Base-by-base conservation (phyloP, 768 basidiomycete genomes). In the Suillus alpinus region DNA sequence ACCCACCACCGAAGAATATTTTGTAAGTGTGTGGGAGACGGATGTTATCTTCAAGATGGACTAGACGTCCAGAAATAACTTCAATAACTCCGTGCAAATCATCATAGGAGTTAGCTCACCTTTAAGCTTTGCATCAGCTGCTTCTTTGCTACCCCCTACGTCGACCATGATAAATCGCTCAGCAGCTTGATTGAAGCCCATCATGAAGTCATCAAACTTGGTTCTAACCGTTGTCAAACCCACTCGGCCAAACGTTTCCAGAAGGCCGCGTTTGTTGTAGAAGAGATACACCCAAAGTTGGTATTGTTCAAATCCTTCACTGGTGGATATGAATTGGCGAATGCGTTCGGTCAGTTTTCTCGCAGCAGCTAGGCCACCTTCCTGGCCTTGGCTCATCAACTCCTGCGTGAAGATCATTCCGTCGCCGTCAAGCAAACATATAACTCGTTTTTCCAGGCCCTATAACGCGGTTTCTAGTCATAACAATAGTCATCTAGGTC, bases 51-150 rank as follows among this genome's bases (percentile, higher is more conserved):
- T 75, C 72, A 56, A 81, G 74, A 64, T 73, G 72, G 60, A 77
- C 80, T 82, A 50, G 37, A 58, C 16, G 16, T 50, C 62, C 46
- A 20, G 46, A 31, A 62, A 56, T 55, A 55, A 39, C 53, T 39
- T 55, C 37, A 55, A 53, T 37, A 23, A 26, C 37, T 26, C 23
- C 37, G 53, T 55, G 53, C 36, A 57, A 6, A 53, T 34, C 36
- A 39, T 18, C 36, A 26, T 20, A 9, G 14, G 23, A 29, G 57
- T 57, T 40, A 10, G 47, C 69, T 53, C 64, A 88, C 89, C 86
- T 80, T 87, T 88, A 69, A 91, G 83, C 74, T 91, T 91, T 47
- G 85, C 81, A 71, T 91, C 88, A 32, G 87, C 88, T 4, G 85
- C 86, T 77, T 91, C 89, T 74, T 91, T 91, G 55, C 79, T 84